These are phyloP conservation scores for Pogostemon cablin DNA, from an alignment of 257 asterid genomes.

Conservation along the genomic window DNA sequence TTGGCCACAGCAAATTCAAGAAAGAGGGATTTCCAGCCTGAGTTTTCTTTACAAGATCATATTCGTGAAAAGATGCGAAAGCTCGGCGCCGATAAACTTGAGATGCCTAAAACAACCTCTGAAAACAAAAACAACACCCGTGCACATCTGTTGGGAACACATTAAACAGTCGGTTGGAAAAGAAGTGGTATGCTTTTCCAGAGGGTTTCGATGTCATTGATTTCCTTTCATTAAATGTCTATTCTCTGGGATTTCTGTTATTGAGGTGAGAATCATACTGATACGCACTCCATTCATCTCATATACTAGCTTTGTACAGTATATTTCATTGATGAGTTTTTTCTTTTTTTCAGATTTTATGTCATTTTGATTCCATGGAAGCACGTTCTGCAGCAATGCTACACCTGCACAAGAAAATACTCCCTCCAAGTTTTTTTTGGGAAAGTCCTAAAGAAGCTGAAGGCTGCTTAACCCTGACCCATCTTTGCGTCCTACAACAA, in stretches of 20 bases:
- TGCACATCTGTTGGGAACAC: slow-evolving; percentile 4
- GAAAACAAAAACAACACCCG: too few relatives aligned
- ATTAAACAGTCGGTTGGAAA: slow-evolving; percentile 39
- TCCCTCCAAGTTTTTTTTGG: slow-evolving; percentile 54
- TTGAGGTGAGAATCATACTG: slow-evolving; percentile 39
- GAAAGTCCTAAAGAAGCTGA: slow-evolving; percentile 55
- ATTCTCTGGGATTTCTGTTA: slow-evolving; percentile 50
- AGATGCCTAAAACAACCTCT: background rate
- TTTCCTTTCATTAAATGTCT: slow-evolving; percentile 46
- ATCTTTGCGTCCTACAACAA: slow-evolving; percentile 53
- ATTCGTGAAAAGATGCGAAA: slow-evolving; percentile 36
- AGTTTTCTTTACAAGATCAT: slow-evolving; percentile 11
- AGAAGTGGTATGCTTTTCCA: slow-evolving; percentile 52
- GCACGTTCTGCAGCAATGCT: slow-evolving; percentile 54
- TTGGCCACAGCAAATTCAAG: slow-evolving; percentile 17
- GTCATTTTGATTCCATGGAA: slow-evolving; percentile 43
- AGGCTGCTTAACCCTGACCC: slow-evolving; percentile 59
- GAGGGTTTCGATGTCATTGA: slow-evolving; percentile 29
- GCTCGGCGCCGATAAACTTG: slow-evolving; percentile 1
- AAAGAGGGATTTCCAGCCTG: slow-evolving; percentile 37
- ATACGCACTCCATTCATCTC: too few relatives aligned
- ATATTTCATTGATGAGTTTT: slow-evolving; percentile 15
- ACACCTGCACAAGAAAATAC: slow-evolving; percentile 46
- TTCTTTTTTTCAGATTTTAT: slow-evolving; percentile 42
- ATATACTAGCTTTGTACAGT: background rate